Conservation (phyloP, 1,284 basidiomycete species). For the Trametes sp. region DNA sequence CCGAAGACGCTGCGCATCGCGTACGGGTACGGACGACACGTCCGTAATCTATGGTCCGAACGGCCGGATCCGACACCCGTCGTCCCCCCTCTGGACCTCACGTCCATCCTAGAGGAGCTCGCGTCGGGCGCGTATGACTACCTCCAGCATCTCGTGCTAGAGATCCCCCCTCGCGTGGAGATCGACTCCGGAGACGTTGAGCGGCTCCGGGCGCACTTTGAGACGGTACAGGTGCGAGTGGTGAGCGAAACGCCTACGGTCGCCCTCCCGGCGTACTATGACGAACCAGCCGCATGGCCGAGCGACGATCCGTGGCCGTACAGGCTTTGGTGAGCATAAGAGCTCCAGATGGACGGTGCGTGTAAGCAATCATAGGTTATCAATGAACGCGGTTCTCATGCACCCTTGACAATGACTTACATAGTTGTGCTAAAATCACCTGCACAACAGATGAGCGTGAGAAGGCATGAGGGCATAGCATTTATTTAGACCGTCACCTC, state of each 20-base stretch:
- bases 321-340: not conserved
- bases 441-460: no score
- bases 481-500: no score
- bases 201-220: not conserved
- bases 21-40: not conserved
- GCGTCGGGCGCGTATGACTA: slow-evolving; percentile 2
- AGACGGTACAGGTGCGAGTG: not conserved
- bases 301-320: not conserved
- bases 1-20: not conserved
- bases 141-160: not conserved
- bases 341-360: not conserved
- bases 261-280: not conserved
- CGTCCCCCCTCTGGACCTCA: not conserved
- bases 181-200: not conserved
- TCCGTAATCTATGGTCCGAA: not conserved
- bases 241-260: not conserved
- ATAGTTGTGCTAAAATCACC: no score
- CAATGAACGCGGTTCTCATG: no score
- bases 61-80: not conserved
- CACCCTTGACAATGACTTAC: no score
- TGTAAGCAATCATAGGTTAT: no score
- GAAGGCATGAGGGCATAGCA: no score
- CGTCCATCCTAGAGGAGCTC: not conserved
- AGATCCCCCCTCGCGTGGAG: not conserved
- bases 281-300: not conserved